These are phyloP conservation scores for Kalanchoe fedtschenkoi DNA, from an alignment of 164 flowering plant genomes.

Conservation along the genomic window DNA sequence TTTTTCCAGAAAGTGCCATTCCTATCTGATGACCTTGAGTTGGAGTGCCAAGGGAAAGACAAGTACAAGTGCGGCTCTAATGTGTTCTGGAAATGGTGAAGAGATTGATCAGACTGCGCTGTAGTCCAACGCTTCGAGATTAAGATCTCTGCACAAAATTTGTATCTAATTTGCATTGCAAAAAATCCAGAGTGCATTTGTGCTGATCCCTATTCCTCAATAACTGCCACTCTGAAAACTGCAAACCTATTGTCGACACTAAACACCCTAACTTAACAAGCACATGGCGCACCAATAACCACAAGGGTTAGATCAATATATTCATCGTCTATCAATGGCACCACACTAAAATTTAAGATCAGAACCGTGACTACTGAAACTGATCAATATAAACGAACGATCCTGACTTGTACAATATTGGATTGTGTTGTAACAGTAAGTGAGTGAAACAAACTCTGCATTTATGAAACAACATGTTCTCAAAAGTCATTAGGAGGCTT, in stretches of 20 bases:
- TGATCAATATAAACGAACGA: background rate
- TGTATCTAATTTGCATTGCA: background rate
- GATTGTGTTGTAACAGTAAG: background rate
- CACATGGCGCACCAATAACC: too few relatives aligned
- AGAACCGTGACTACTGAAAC: background rate
- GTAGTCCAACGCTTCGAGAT: background rate
- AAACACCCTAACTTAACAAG: background rate
- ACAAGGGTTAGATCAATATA: too few relatives aligned
- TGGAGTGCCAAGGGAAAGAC: slow-evolving; percentile 96
- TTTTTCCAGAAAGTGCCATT: slow-evolving; percentile 89
- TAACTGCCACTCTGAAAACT: too few relatives aligned
- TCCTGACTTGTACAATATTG: background rate
- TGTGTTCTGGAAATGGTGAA: slow-evolving; percentile 97
- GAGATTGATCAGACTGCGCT: background rate
- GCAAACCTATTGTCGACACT: background rate
- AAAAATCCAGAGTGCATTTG: background rate
- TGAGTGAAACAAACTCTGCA: background rate
- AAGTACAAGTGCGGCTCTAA: slow-evolving; percentile 95
- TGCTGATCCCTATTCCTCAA: background rate
- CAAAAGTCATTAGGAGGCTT: slow-evolving; percentile 41
- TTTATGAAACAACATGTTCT: background rate
- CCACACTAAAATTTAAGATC: too few relatives aligned
- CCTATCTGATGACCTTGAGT: slow-evolving; percentile 53
- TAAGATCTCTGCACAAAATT: background rate
- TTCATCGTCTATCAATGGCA: too few relatives aligned